Base-by-base conservation (phyloP, 176 grass and related monocot genomes). In the Stipa capillata region DNA sequence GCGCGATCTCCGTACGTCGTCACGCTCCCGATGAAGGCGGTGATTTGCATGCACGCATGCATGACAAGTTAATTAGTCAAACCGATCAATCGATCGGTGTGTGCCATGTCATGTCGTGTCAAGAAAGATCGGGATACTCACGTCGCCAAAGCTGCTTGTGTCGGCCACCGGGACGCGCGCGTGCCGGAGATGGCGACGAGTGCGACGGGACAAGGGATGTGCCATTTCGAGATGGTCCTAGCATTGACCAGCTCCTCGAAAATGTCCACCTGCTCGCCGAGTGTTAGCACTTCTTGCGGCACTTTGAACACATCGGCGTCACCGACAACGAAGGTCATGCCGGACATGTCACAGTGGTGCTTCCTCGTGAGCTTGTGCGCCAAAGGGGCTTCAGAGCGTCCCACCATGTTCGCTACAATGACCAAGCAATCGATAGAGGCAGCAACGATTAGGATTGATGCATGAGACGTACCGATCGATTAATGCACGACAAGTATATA, bases 251-350 rank as follows among this genome's bases (percentile, higher is more conserved):
- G 8, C 34, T 29, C 2, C 57, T 21, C 16, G 24, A 74, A 65
- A 0, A 6, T 13, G 57, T 31, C 15, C 44, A 74, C 48, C 69
- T 83, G 80, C 10, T 4, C 1, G 33, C 25, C 11, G 3, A 74
- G 57, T 3, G 69, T 65, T 10, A 57, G 80, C 80, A 7, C 55
- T n/a, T 62, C 29, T 0, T 4, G 43, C 10, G 69, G 43, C 68
- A 62, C 55, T 5, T 20, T 8, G 23, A 23, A 83, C 33, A 91
- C 83, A 0, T 86, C 86, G 49, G 88, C 32, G 14, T 89, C 86
- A n/a, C 75, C 80, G 3, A 59, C 49, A 8, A 86, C 89, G 13
- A 89, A 91, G 84, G 91, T 94, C 86, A 91, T 82, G 74, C 89
- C 92, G 9, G 4, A 2, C 23, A 60, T 60, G n/a, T 41, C 57